Evolutionary conservation across 495 filamentous ascomycete genomes (phyloP).

Genomic region (Xylaria longipes): DNA sequence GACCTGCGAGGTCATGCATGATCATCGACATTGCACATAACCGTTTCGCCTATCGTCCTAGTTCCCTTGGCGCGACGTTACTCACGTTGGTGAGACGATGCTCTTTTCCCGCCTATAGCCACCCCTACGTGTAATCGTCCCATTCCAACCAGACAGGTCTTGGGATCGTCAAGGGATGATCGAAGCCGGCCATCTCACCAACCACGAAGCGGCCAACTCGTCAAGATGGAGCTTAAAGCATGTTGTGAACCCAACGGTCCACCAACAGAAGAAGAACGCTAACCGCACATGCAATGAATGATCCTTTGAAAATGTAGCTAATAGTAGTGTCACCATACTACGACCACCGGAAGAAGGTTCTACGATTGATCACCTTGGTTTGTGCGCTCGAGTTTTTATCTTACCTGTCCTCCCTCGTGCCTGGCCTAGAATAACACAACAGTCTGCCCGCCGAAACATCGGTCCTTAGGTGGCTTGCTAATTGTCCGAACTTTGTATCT

Average conservation of each 20-base stretch:
- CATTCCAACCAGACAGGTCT: conserved; percentile 8
- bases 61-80: conserved; percentile 15
- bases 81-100: conserved; percentile 11
- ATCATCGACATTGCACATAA: conserved; percentile 11
- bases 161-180: conserved; percentile 18
- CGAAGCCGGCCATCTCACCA: neutral
- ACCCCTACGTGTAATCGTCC: conserved; percentile 20
- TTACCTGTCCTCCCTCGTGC: neutral
- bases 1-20: conserved; percentile 23
- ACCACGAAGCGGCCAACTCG: neutral
- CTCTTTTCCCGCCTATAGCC: neutral
- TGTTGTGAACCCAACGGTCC: conserved; percentile 4
- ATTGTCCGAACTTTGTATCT: conserved; percentile 10
- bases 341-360: neutral
- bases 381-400: neutral
- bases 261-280: conserved; percentile 15
- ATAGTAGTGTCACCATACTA: conserved; percentile 3
- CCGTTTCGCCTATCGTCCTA: conserved; percentile 15
- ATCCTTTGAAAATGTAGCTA: conserved; percentile 7
- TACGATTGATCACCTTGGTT: neutral
- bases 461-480: conserved; percentile 12
- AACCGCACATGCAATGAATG: neutral
- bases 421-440: neutral
- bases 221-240: neutral
- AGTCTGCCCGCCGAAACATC: neutral